Percentiles rank a stretch among this genome's conserved stretches.
These are phyloP conservation scores for Macadamia tetraphylla DNA, from an alignment of 164 flowering plant genomes.

Conservation along the genomic window DNA sequence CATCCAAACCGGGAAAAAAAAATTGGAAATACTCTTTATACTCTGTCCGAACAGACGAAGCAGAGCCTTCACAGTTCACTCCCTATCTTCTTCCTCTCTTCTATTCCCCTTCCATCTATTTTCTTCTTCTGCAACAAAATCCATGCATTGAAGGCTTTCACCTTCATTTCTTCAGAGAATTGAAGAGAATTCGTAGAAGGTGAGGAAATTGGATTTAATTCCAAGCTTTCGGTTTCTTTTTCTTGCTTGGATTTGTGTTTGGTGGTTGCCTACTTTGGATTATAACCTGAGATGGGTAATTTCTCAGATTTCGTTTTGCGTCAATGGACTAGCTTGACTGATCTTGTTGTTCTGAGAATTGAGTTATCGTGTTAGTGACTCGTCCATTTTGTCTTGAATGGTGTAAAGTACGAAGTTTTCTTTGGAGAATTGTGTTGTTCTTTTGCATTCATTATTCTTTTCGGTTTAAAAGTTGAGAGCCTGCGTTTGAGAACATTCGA, in stretches of 20 bases:
- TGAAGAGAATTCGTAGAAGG: not conserved
- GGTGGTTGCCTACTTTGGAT: not conserved
- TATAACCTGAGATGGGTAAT: not conserved
- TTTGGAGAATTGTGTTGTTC: not conserved
- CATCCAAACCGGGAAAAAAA: no score
- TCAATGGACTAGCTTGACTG: not conserved
- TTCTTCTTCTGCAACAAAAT: not conserved
- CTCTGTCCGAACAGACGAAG: not conserved
- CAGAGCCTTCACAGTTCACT: not conserved
- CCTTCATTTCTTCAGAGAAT: no score
- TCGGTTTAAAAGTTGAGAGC: not conserved
- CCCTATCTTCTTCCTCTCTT: no score
- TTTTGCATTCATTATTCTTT: not conserved
- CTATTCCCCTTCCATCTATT: not conserved
- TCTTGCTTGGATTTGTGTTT: not conserved
- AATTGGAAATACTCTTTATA: not conserved
- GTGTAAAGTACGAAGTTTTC: not conserved
- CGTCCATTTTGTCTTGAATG: not conserved
- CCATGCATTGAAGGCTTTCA: not conserved
- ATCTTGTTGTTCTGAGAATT: constrained; percentile 1
- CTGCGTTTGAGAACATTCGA: constrained; percentile 4
- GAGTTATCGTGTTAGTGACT: not conserved
- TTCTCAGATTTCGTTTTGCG: not conserved
- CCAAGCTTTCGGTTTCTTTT: not conserved
- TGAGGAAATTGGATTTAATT: not conserved